Evolutionary conservation across 139 green algal genomes (phyloP), one percentile per base, ranked within the genome.

Genomic region (Eudorina sp.): DNA sequence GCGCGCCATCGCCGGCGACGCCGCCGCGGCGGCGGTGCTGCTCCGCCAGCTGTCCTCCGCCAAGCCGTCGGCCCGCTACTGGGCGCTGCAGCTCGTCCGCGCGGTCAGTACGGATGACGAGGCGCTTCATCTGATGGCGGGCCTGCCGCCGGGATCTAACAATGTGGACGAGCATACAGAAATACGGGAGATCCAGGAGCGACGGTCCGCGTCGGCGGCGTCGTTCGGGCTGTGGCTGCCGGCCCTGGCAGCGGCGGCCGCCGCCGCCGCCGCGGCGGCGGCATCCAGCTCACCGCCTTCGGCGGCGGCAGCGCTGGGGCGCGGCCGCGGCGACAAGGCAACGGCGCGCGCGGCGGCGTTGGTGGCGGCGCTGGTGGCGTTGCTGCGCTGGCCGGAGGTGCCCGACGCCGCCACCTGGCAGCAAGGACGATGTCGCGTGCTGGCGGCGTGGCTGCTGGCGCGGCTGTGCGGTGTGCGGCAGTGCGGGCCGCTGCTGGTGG

Each of bases 371-470:
- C 68, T 88, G 69, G 38, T 72, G 36, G 18, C 68, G 29, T 4
- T 55, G 31, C 66, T 88, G 68, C 14, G 3, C 16, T 72, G 36
- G 36, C 13, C 9, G 1, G 62, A 69, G 6, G 68, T 21, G 14
- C 16, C 21, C n/a, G n/a, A n/a, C 8, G 40, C 40, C 23, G 70
- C 46, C 45, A 81, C 60, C n/a, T 90, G 74, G 58, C 73, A 69
- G 74, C 25, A 48, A 31, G 74, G 48, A 8, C 45, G 53, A 4
- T 84, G 73, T 58, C 64, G 85, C 7, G 70, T 70, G 60, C 53
- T 86, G 48, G 77, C 77, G 40, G 86, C 60, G 0, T 90, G 77
- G 77, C 64, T 90, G 29, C 75, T 90, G 34, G 64, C 86, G 53
- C 68, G 77, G 0, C 19, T 87, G 34, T 82, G 62, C 53, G 86